Conservation (phyloP, 2,329 filamentous ascomycete species). For the Aspergillus uvarum region DNA sequence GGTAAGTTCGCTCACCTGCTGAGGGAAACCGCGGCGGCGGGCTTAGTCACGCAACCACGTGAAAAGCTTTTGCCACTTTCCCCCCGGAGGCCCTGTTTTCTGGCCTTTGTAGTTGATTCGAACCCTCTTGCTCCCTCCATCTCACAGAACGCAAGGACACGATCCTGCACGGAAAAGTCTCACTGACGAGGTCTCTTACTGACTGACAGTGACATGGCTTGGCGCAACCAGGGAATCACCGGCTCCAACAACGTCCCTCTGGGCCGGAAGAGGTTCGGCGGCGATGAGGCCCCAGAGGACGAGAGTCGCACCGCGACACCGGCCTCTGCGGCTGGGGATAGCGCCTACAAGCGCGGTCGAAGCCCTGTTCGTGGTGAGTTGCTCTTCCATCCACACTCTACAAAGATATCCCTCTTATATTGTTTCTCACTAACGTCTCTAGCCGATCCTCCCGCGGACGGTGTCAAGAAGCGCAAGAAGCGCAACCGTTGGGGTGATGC, state of each 20-base stretch:
- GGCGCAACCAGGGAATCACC: slow-evolving; percentile 77
- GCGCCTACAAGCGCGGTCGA: slow-evolving; percentile 77
- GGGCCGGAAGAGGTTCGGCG: slow-evolving; percentile 78
- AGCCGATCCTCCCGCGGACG: slow-evolving; percentile 63
- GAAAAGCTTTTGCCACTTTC: slow-evolving; percentile 9
- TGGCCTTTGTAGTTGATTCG: neutral
- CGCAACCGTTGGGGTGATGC: slow-evolving; percentile 98
- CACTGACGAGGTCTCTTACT: neutral
- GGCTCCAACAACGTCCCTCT: slow-evolving; percentile 98
- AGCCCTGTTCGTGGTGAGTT: slow-evolving; percentile 77
- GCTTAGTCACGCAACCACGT: slow-evolving; percentile 7
- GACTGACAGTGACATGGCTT: slow-evolving; percentile 53
- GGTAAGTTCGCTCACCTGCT: too few species aligned
- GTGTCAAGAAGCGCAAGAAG: slow-evolving; percentile 89
- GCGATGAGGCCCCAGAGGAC: slow-evolving; percentile 55
- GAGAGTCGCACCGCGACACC: slow-evolving; percentile 48
- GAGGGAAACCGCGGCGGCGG: too few species aligned
- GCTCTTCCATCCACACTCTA: neutral
- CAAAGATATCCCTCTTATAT: slow-evolving; percentile 6
- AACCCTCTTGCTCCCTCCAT: neutral
- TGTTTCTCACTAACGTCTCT: slow-evolving; percentile 20
- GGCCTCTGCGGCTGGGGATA: slow-evolving; percentile 49
- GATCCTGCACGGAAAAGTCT: too few species aligned
- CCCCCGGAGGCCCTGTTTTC: neutral
- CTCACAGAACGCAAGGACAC: too few species aligned